Base-by-base conservation (phyloP, 2,329 filamentous ascomycete species). In the Paraphoma sp. region DNA sequence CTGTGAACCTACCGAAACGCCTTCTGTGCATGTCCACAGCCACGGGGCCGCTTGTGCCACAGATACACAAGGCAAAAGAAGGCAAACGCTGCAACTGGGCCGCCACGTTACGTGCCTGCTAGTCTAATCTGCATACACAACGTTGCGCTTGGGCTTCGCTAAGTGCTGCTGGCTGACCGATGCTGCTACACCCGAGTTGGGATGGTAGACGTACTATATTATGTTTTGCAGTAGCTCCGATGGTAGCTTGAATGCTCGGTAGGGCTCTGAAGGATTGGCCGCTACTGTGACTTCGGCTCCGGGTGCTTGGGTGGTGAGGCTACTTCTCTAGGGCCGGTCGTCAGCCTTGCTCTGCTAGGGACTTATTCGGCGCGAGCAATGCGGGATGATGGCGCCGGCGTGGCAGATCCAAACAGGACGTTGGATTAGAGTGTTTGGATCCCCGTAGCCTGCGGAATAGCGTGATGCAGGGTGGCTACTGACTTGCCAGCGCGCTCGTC, bases 151-250 rank as follows among this genome's bases (percentile, higher is more conserved):
- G n/a, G 46, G 36, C 48, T 52, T 45, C 30, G 31, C 49, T 56
- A 53, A 40, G 23, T 33, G 29, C 54, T 54, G 36, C 46, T 52
- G 16, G 55, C 52, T 63, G 51, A 63, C 62, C 62, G 57, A 64
- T 64, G 46, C 43, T 58, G 51, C 68, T 65, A 68, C 46, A 51
- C 65, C 63, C 29, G 46, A 54, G 60, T 51, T 23, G 61, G 65
- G 53, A 53, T 69, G 52, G 66, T 48, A 58, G 45, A 31, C 23
- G 45, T 46, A 52, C 51, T 47, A 54, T 50, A 29, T 8, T 42
- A 62, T 62, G 60, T 68, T 58, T 59, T 63, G 65, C 68, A 60
- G 67, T 69, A 69, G 63, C 60, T 49, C 48, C 43, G 51, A 53
- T 48, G 45, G 45, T 48, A 48, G 45, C 38, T 53, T 43, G 16